These are phyloP conservation scores for Saraca asoca DNA, from an alignment of 331 rosid genomes.

Conservation along the genomic window DNA sequence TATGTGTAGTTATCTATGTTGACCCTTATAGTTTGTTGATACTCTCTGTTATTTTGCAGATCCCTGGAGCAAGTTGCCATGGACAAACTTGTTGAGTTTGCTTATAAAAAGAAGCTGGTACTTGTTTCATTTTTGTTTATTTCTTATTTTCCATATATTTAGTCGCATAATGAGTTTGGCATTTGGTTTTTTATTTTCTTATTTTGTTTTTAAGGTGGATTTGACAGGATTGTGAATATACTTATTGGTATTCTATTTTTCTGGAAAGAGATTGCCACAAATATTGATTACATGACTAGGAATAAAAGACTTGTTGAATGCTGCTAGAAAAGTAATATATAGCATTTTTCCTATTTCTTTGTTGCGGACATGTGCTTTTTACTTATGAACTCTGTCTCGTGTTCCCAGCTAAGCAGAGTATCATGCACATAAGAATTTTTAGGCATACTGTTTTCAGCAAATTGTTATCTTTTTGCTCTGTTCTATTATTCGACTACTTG, in stretches of 20 bases:
- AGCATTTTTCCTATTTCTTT: too few species aligned
- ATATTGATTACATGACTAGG: background rate
- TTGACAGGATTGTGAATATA: background rate
- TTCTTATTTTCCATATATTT: too few species aligned
- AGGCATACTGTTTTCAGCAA: too few species aligned
- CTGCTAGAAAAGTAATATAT: background rate
- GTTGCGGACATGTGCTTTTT: too few species aligned
- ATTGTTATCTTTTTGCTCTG: too few species aligned
- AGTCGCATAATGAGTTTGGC: constrained; percentile 1
- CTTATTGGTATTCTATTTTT: background rate
- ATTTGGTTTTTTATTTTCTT: background rate
- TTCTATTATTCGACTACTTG: too few species aligned
- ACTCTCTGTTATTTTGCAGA: constrained; percentile 44
- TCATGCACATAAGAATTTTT: too few species aligned
- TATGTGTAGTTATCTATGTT: constrained; percentile 5
- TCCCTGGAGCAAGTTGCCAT: constrained; percentile 75
- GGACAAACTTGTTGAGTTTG: constrained; percentile 75
- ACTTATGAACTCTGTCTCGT: too few species aligned
- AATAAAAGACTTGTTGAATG: background rate
- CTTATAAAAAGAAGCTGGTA: constrained; percentile 88
- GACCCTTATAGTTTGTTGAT: constrained; percentile 31
- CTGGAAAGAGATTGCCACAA: background rate
- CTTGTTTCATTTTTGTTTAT: constrained; percentile 13
- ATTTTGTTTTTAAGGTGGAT: background rate
- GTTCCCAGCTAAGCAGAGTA: too few species aligned